A percentile compares a stretch with the other conserved stretches of the same genome.
Conservation (phyloP, 2,329 filamentous ascomycete genomes). For the Colletotrichum paranaense region DNA sequence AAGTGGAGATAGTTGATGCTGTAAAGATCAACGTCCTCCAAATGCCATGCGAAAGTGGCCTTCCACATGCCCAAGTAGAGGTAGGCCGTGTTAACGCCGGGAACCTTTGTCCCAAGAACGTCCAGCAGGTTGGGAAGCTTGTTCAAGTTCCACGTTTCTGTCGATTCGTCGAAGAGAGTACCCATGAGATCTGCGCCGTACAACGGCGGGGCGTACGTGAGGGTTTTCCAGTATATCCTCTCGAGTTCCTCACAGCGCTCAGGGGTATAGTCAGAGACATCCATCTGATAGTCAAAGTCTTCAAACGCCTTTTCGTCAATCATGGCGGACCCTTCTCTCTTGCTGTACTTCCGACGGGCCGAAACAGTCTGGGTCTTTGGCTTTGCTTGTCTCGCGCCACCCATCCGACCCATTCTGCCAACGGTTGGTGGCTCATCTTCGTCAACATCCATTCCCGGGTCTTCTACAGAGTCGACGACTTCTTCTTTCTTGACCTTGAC, state of each 20-base stretch:
- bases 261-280: slow-evolving; percentile 87
- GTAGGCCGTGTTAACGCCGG: slow-evolving; percentile 97
- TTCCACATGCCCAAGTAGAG: slow-evolving; percentile 99
- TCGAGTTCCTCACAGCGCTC: slow-evolving; percentile 96
- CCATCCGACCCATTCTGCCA: slow-evolving; percentile 57
- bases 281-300: slow-evolving; percentile 89
- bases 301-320: slow-evolving; percentile 93
- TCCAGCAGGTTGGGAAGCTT: slow-evolving; percentile 94
- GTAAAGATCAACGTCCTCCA: slow-evolving; percentile 98
- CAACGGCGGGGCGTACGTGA: slow-evolving; percentile 93
- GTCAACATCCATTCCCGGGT: slow-evolving; percentile 49
- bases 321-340: slow-evolving; percentile 79
- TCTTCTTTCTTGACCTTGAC: slow-evolving; percentile 43
- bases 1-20: slow-evolving; percentile 99
- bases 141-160: slow-evolving; percentile 91
- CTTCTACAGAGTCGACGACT: slow-evolving; percentile 63
- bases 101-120: slow-evolving; percentile 93
- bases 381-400: slow-evolving; percentile 61
- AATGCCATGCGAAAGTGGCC: slow-evolving; percentile 98
- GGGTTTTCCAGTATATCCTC: slow-evolving; percentile 94
- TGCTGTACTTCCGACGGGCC: slow-evolving; percentile 87
- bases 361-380: slow-evolving; percentile 80
- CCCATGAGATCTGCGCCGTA: slow-evolving; percentile 98
- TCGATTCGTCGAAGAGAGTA: slow-evolving; percentile 89
- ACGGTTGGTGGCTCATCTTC: slow-evolving; percentile 51